Conservation (phyloP, 768 basidiomycete species). For the Trametes elegans region DNA sequence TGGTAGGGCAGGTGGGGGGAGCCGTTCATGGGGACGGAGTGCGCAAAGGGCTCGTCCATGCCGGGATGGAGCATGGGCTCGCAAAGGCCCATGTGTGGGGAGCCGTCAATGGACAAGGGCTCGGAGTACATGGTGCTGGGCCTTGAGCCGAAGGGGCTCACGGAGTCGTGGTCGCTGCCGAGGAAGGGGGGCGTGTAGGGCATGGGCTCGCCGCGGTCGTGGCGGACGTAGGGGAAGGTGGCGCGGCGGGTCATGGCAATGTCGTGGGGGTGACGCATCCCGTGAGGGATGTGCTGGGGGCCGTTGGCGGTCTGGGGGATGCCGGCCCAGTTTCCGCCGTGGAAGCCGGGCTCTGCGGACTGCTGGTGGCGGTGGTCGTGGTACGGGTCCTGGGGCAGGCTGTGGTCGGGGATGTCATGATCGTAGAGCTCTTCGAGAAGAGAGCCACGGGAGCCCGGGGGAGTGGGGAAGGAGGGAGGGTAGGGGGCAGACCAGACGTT, state of each 20-base stretch:
- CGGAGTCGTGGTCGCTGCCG: slow-evolving; percentile 40
- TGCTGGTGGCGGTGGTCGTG: slow-evolving; percentile 25
- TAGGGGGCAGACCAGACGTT: slow-evolving; percentile 33
- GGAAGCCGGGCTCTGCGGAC: slow-evolving; percentile 24
- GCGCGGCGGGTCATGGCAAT: slow-evolving; percentile 56
- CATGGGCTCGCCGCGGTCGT: slow-evolving; percentile 54
- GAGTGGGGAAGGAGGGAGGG: slow-evolving; percentile 34
- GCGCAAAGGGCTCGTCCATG: slow-evolving; percentile 32
- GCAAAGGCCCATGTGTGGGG: slow-evolving; percentile 40
- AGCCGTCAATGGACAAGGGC: slow-evolving; percentile 36
- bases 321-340: slow-evolving; percentile 27
- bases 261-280: slow-evolving; percentile 38
- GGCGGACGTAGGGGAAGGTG: slow-evolving; percentile 75
- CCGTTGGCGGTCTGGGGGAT: slow-evolving; percentile 32
- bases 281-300: slow-evolving; percentile 32
- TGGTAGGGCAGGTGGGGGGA: slow-evolving; percentile 47
- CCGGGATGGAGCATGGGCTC: slow-evolving; percentile 28
- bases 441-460: slow-evolving; percentile 44
- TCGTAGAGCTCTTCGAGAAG: slow-evolving; percentile 76
- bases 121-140: slow-evolving; percentile 41
- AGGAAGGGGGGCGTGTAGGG: slow-evolving; percentile 44
- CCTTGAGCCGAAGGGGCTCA: slow-evolving; percentile 31
- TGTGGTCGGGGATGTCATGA: slow-evolving; percentile 46
- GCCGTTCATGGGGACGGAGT: slow-evolving; percentile 29
- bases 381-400: slow-evolving; percentile 29